These are phyloP conservation scores for Puccinia polysora DNA, from an alignment of 1,284 basidiomycete genomes.

Conservation along the genomic window DNA sequence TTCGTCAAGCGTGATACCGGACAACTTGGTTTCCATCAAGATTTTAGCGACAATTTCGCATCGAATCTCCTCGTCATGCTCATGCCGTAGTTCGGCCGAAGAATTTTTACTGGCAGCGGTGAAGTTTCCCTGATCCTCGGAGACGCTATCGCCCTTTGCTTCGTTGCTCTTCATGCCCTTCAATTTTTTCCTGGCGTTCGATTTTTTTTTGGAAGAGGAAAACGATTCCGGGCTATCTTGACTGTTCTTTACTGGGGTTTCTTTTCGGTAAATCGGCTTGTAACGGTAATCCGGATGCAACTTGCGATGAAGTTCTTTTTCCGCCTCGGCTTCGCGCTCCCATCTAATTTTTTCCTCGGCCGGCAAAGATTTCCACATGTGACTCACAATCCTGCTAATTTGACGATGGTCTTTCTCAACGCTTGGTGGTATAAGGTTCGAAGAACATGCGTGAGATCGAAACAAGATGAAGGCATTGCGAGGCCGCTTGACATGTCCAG, in stretches of 20 bases:
- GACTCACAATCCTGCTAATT: constrained; percentile 50
- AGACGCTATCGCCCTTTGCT: neutral
- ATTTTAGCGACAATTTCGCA: constrained; percentile 39
- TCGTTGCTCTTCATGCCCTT: constrained; percentile 1
- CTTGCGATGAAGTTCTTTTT: constrained; percentile 49
- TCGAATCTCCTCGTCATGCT: constrained; percentile 34
- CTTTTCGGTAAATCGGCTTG: constrained; percentile 47
- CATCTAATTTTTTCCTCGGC: constrained; percentile 49
- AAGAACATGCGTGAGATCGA: constrained; percentile 38
- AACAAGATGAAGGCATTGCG: constrained; percentile 43
- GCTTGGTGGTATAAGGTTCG: constrained; percentile 39
- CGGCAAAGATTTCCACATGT: constrained; percentile 50
- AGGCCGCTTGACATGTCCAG: constrained; percentile 42
- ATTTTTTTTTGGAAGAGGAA: constrained; percentile 18
- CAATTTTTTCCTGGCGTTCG: constrained; percentile 6
- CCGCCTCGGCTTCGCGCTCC: constrained; percentile 48
- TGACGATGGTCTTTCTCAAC: constrained; percentile 49
- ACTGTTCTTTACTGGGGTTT: constrained; percentile 44
- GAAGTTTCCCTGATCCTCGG: neutral
- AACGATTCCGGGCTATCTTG: neutral
- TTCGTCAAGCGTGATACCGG: constrained; percentile 34
- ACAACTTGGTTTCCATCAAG: constrained; percentile 36
- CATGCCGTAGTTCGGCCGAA: constrained; percentile 9
- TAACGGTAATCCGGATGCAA: constrained; percentile 51
- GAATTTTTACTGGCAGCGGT: neutral